phyloP scores from a whole-genome alignment of 108 stramenopile species.

The Schizochytrium sp. region DNA sequence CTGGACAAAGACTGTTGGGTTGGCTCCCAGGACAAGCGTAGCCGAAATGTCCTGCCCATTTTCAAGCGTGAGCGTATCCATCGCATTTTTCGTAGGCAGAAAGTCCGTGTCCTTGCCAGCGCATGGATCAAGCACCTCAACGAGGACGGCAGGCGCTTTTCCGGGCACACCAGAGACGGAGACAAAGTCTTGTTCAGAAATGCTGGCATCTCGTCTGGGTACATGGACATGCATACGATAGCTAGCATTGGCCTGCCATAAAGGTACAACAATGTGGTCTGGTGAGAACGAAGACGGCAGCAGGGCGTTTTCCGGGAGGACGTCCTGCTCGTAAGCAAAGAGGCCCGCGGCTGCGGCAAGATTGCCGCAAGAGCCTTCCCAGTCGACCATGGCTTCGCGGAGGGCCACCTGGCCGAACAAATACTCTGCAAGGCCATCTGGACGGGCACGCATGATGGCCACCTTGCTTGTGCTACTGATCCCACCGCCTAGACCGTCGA shows the following conservation, averaged over 20 bases:
- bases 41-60: neutral
- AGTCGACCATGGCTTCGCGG: neutral
- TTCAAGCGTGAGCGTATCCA: neutral
- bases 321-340: neutral
- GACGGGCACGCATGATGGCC: neutral
- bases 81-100: neutral
- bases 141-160: neutral
- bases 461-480: slow-evolving; percentile 12
- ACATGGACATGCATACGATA: neutral
- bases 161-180: neutral
- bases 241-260: neutral
- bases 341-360: neutral
- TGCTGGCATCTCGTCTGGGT: neutral
- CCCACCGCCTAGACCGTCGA: neutral
- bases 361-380: neutral
- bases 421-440: neutral
- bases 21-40: neutral
- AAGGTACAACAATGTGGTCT: neutral
- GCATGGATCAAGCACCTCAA: neutral
- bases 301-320: neutral
- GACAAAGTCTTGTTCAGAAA: neutral
- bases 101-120: neutral
- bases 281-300: neutral
- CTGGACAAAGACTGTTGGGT: neutral
- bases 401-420: neutral